Base-by-base conservation (phyloP, 1,139 yeast genomes). In the Zygoascus meyerae region DNA sequence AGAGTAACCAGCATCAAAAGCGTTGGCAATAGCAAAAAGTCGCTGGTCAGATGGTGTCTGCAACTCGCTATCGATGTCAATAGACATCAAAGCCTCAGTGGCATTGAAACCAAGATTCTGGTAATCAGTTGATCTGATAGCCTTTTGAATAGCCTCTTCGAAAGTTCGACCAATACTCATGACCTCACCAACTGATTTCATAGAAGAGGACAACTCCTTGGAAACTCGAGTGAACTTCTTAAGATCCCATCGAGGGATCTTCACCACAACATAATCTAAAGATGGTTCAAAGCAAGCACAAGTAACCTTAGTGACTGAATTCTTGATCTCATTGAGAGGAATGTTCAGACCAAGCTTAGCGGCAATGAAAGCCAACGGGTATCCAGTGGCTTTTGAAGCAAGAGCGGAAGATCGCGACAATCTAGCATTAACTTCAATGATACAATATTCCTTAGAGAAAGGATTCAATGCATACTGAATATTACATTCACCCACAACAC, bases 401-500 rank as follows among this genome's bases (percentile, higher is more conserved):
- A 92, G 77, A 51, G 98, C 98, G 36, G 98, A 92, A 47, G 98
- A 92, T 70, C 98, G 83, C 18, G 97, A 90, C 63, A 92, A 77
- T 74, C 98, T 86, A 47, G 98, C 98, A 67, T 92, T 92, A 55
- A 92, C 98, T 73, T 92, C 98, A 68, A 92, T 92, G 58, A 92
- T 87, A 71, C 98, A 86, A 73, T 90, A 92, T 66, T 92, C 98
- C 69, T 86, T 84, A 53, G 94, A 83, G 71, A 80, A 79, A 57
- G 98, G 97, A 67, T 92, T 87, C 67, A 92, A 78, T 49, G 98
- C 97, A 66, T 92, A 92, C 70, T 92, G 98, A 63, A 92, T 87
- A 74, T 92, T 92, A 78, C 98, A 92, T 74, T 92, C 98, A 77
- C 98, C 98, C 63, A 92, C 97, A 66, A 92, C 98, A 62, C 98